Evolutionary conservation across 2,329 filamentous ascomycete species (phyloP).

Genomic region (Cylindrodendrum hubeiense): DNA sequence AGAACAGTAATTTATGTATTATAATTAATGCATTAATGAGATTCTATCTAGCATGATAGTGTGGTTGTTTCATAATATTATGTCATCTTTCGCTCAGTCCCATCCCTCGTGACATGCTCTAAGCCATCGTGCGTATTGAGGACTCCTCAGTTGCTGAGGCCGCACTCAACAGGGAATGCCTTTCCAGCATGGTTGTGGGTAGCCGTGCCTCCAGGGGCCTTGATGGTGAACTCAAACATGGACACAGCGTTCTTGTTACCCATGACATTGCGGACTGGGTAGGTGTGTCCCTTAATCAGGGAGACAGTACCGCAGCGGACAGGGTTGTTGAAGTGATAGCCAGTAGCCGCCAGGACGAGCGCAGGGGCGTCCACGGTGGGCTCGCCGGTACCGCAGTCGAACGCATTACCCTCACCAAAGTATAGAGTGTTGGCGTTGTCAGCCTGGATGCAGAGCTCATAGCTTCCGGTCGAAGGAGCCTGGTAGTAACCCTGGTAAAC

Average conservation of each 20-base stretch:
- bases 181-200: background rate
- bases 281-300: constrained; percentile 29
- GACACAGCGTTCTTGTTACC: constrained; percentile 27
- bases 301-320: constrained; percentile 30
- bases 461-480: constrained; percentile 27
- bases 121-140: background rate
- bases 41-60: background rate
- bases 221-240: constrained; percentile 17
- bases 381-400: constrained; percentile 27
- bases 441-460: constrained; percentile 37
- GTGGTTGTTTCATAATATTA: background rate
- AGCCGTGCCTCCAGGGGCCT: constrained; percentile 4
- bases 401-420: constrained; percentile 37
- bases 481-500: constrained; percentile 37
- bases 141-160: background rate
- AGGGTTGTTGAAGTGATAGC: constrained; percentile 31
- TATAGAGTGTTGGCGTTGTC: constrained; percentile 41
- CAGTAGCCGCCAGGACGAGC: constrained; percentile 26
- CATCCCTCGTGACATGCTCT: background rate
- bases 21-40: background rate
- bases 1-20: too few species aligned
- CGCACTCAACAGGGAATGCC: constrained; percentile 7
- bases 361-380: constrained; percentile 16
- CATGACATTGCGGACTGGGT: constrained; percentile 39
- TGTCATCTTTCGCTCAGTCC: background rate